Evolutionary conservation across 208 protist genomes (phyloP).

Genomic region (Strigomonas galati): DNA sequence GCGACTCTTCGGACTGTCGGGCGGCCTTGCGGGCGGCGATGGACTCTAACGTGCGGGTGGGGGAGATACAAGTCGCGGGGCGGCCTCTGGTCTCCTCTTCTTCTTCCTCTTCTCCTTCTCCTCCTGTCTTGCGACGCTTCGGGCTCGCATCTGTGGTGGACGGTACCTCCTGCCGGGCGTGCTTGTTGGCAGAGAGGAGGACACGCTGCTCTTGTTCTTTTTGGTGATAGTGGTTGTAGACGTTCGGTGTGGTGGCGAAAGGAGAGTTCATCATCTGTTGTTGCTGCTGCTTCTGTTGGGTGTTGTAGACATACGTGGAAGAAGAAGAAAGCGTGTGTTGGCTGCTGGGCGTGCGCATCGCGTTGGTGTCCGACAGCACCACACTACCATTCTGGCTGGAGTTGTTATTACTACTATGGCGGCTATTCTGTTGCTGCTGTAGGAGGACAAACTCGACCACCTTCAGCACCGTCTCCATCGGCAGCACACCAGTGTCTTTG

Average conservation of each 20-base stretch:
- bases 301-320: background rate
- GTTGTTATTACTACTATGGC: background rate
- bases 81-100: constrained; percentile 1
- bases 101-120: background rate
- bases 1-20: constrained; percentile 36
- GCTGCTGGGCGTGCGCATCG: constrained; percentile 11
- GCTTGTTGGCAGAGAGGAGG: too few relatives aligned
- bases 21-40: constrained; percentile 29
- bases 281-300: too few relatives aligned
- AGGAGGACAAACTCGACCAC: constrained; percentile 43
- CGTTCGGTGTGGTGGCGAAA: too few relatives aligned
- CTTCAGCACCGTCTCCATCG: constrained; percentile 54
- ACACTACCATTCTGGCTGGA: background rate
- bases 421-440: constrained; percentile 12
- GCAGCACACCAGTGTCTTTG: constrained; percentile 46
- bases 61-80: constrained; percentile 34
- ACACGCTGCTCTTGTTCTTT: too few relatives aligned
- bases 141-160: background rate
- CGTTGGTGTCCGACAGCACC: too few relatives aligned
- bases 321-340: background rate
- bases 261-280: too few relatives aligned
- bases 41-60: constrained; percentile 53
- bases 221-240: too few relatives aligned
- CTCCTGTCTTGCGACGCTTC: background rate
- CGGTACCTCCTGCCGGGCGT: too few relatives aligned